A percentile compares a stretch with the other conserved stretches of the same genome.
phyloP scores from a whole-genome alignment of 2,329 filamentous ascomycete species.

The Stagonosporopsis rhizophila region DNA sequence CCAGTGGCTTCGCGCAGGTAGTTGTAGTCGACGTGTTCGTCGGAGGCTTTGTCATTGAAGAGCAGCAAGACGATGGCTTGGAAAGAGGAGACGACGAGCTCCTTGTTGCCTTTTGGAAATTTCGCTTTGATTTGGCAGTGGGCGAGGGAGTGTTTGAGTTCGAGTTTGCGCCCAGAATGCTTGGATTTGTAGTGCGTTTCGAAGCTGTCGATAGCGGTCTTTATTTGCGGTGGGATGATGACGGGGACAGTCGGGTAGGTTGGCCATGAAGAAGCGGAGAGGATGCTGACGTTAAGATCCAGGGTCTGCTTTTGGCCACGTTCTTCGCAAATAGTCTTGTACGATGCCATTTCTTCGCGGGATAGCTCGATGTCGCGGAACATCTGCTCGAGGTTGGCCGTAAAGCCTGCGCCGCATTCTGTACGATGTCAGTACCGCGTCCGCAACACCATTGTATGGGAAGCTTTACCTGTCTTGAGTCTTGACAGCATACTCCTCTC shows the following conservation, averaged over 20 bases:
- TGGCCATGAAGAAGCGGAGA: slow-evolving; percentile 94
- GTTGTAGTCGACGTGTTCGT: slow-evolving; percentile 73
- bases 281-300: slow-evolving; percentile 83
- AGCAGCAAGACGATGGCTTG: slow-evolving; percentile 90
- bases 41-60: slow-evolving; percentile 76
- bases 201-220: slow-evolving; percentile 79
- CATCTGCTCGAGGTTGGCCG: slow-evolving; percentile 98
- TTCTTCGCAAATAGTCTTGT: slow-evolving; percentile 72
- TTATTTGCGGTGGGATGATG: slow-evolving; percentile 76
- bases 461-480: slow-evolving; percentile 70
- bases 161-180: slow-evolving; percentile 83
- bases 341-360: slow-evolving; percentile 90
- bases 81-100: slow-evolving; percentile 88
- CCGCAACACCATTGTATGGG: neutral
- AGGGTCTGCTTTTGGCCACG: slow-evolving; percentile 65
- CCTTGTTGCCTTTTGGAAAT: slow-evolving; percentile 82
- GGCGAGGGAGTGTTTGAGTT: slow-evolving; percentile 92
- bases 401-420: slow-evolving; percentile 94
- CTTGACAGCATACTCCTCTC: slow-evolving; percentile 95
- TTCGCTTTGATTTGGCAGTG: slow-evolving; percentile 84
- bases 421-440: slow-evolving; percentile 19
- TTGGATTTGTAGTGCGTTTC: slow-evolving; percentile 87
- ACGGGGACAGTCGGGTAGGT: slow-evolving; percentile 81
- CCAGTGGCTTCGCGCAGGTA: slow-evolving; percentile 78
- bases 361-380: slow-evolving; percentile 97